Percentiles rank a stretch among this genome's conserved stretches.
These are phyloP conservation scores for Monosporascus sp. DNA, from an alignment of 2,329 filamentous ascomycete genomes.

Conservation along the genomic window DNA sequence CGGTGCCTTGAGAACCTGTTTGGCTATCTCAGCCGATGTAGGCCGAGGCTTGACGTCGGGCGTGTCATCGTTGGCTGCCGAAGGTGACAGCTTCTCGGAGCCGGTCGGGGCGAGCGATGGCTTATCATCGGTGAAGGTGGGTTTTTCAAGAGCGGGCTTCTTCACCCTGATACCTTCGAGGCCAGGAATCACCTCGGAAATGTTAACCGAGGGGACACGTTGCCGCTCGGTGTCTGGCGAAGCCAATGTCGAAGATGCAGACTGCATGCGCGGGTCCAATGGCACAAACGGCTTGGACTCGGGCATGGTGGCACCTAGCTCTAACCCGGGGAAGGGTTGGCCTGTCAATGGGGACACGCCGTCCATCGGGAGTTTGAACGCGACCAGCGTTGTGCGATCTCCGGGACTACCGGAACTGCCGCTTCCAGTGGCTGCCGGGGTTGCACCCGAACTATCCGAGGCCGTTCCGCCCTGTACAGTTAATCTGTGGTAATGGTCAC, in stretches of 20 bases:
- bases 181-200: constrained; percentile 52
- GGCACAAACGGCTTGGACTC: constrained; percentile 34
- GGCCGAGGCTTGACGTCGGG: constrained; percentile 16
- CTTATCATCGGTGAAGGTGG: constrained; percentile 42
- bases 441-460: constrained; percentile 11
- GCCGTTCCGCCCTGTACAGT: neutral
- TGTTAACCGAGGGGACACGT: constrained; percentile 47
- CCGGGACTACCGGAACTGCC: constrained; percentile 14
- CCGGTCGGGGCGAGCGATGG: constrained; percentile 18
- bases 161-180: constrained; percentile 57
- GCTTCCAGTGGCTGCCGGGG: constrained; percentile 7
- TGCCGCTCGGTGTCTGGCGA: constrained; percentile 21
- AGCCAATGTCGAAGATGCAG: constrained; percentile 23
- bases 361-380: constrained; percentile 14
- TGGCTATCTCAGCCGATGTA: constrained; percentile 37
- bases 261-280: constrained; percentile 42
- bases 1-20: constrained; percentile 42
- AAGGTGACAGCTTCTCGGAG: constrained; percentile 24
- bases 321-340: constrained; percentile 15
- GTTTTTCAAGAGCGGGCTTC: constrained; percentile 45
- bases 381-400: constrained; percentile 8
- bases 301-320: constrained; percentile 25
- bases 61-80: constrained; percentile 24
- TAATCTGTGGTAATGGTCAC: neutral
- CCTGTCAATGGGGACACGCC: constrained; percentile 11